A percentile compares a stretch with the other conserved stretches of the same genome.
Conservation (phyloP, 352 stramenopile species). For the Phytophthora fragariae region DNA sequence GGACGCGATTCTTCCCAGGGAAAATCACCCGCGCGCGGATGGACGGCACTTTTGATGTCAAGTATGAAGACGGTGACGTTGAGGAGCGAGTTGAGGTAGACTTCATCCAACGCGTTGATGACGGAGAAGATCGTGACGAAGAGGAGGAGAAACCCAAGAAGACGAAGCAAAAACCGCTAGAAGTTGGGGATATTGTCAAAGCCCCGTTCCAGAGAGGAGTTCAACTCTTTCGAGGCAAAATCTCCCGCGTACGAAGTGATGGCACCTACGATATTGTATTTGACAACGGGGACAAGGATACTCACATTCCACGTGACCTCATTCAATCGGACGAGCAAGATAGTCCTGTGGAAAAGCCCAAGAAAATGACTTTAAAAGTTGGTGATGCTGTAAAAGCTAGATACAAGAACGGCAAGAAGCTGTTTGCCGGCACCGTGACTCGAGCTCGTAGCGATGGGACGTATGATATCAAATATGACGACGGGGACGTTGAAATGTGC, state of each 20-base stretch:
- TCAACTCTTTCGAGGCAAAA: conserved; percentile 51
- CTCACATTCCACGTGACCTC: conserved; percentile 33
- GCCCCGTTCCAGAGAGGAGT: conserved; percentile 50
- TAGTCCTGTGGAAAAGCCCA: conserved; percentile 35
- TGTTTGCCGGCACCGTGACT: conserved; percentile 53
- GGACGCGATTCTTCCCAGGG: conserved; percentile 40
- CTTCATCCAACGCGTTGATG: conserved; percentile 35
- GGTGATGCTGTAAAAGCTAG: conserved; percentile 51
- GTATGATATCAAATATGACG: conserved; percentile 76
- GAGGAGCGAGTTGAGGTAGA: conserved; percentile 44
- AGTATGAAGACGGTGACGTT: conserved; percentile 52
- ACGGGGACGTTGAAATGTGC: conserved; percentile 54
- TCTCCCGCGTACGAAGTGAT: conserved; percentile 48
- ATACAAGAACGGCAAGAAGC: conserved; percentile 48
- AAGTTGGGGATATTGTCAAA: conserved; percentile 62
- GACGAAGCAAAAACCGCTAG: conserved; percentile 13
- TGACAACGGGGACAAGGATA: conserved; percentile 48
- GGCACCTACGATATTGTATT: conserved; percentile 61
- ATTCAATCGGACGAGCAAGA: conserved; percentile 42
- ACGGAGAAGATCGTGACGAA: conserved; percentile 21
- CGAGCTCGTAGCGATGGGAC: conserved; percentile 59
- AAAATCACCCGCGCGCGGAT: conserved; percentile 46
- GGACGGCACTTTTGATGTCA: conserved; percentile 59
- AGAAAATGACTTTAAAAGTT: conserved; percentile 27
- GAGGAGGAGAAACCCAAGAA: conserved; percentile 47